These are phyloP conservation scores for Bryum argenteum DNA, from an alignment of 225 moss, liverwort and hornwort genomes.

Conservation along the genomic window DNA sequence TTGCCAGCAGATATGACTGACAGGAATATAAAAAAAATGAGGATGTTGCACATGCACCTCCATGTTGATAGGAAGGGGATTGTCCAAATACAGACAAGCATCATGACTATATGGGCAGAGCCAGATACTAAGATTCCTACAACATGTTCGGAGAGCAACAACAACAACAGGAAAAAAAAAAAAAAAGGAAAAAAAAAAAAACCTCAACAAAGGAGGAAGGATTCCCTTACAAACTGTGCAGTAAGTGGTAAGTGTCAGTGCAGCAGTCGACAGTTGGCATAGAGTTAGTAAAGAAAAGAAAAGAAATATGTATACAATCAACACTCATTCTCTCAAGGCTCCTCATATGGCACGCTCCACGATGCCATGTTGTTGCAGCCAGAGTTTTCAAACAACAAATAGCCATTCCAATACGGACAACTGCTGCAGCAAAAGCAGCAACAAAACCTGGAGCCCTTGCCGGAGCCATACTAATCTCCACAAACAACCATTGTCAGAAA, in stretches of 20 bases:
- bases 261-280: conserved; percentile 30
- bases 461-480: not conserved
- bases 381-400: conserved; percentile 11
- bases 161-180: not conserved
- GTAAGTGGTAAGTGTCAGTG: conserved; percentile 28
- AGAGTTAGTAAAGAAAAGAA: not conserved
- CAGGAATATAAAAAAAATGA: not conserved
- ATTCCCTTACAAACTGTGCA: conserved; percentile 32
- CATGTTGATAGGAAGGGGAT: conserved; percentile 13
- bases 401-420: not conserved
- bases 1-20: not conserved
- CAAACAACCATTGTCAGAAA: conserved; percentile 11
- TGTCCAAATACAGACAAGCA: conserved; percentile 27
- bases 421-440: not conserved
- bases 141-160: conserved; percentile 7
- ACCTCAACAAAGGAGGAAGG: not conserved
- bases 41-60: conserved; percentile 32
- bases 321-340: conserved; percentile 33
- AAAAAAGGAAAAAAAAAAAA: too few relatives aligned
- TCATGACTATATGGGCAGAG: conserved; percentile 20
- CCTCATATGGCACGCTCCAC: not conserved
- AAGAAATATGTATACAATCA: not conserved
- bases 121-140: conserved; percentile 22
- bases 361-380: not conserved
- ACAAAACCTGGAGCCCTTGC: not conserved